These are phyloP conservation scores for Brassica balearica DNA, from an alignment of 441 rosid species.

Conservation along the genomic window DNA sequence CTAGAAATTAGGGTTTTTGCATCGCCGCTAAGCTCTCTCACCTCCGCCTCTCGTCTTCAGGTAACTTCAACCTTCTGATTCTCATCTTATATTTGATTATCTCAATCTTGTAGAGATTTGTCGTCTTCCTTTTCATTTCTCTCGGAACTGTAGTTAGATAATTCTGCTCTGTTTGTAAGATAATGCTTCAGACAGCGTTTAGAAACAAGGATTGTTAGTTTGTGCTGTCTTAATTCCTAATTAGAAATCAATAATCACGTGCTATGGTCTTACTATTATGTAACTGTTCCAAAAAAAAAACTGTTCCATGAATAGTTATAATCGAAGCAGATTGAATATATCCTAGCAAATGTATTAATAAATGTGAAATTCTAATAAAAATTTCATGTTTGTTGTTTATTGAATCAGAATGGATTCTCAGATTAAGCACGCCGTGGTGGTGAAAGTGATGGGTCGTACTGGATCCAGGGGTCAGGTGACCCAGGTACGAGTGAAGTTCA, in stretches of 20 bases:
- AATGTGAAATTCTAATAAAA: no score
- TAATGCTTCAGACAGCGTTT: slow-evolving; percentile 3
- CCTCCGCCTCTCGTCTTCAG: not conserved
- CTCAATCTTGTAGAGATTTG: not conserved
- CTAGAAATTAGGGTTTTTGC: slow-evolving; percentile 7
- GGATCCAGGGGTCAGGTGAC: slow-evolving; percentile 92
- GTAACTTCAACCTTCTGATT: not conserved
- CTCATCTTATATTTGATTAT: not conserved
- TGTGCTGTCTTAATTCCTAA: not conserved
- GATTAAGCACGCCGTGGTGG: slow-evolving; percentile 79
- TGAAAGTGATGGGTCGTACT: slow-evolving; percentile 86
- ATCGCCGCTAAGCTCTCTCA: slow-evolving; percentile 1
- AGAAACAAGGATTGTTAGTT: not conserved
- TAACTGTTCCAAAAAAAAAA: no score
- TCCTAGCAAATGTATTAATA: not conserved
- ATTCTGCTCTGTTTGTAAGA: not conserved
- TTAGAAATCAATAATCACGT: no score
- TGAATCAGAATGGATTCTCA: slow-evolving; percentile 68
- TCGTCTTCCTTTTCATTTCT: not conserved
- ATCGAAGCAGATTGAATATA: not conserved
- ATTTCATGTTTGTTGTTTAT: not conserved
- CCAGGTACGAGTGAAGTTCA: slow-evolving; percentile 83
- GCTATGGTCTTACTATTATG: no score
- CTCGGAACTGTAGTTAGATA: not conserved
- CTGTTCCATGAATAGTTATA: no score